Evolutionary conservation across 305 asterid genomes (phyloP).

Genomic region (Fraxinus nigra): DNA sequence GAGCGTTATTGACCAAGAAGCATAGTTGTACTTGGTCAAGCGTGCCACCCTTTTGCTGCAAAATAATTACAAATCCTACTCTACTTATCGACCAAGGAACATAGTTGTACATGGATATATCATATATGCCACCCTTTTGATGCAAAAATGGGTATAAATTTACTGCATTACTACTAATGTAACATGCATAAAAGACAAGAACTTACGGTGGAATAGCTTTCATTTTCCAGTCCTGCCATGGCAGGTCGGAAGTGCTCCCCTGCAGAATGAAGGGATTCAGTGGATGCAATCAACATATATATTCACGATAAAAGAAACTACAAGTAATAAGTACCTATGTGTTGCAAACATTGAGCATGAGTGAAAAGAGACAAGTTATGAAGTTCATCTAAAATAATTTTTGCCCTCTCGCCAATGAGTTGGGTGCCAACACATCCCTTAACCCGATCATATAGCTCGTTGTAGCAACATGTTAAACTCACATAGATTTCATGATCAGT

Average conservation of each 20-base stretch:
- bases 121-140: background rate
- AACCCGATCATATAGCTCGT: slow-evolving; percentile 59
- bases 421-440: slow-evolving; percentile 94
- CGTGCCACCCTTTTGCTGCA: background rate
- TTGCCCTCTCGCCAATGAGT: slow-evolving; percentile 86
- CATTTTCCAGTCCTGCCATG: slow-evolving; percentile 68
- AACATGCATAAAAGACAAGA: slow-evolving; percentile 17
- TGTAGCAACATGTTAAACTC: slow-evolving; percentile 77
- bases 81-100: background rate
- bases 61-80: background rate
- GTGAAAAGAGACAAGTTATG: slow-evolving; percentile 64
- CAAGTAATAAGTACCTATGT: slow-evolving; percentile 56
- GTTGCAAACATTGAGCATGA: slow-evolving; percentile 71
- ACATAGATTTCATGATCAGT: slow-evolving; percentile 81
- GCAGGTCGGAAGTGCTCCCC: slow-evolving; percentile 82
- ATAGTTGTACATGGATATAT: no score
- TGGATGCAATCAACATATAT: slow-evolving; percentile 16
- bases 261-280: slow-evolving; percentile 35
- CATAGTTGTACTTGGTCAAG: background rate
- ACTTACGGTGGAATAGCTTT: slow-evolving; percentile 64
- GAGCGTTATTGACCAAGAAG: background rate
- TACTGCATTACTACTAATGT: background rate
- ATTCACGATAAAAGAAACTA: slow-evolving; percentile 7
- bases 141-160: background rate
- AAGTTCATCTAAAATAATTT: slow-evolving; percentile 85